These are phyloP conservation scores for Polygonum maritimum DNA, from an alignment of 148 eudicot species.

Conservation along the genomic window DNA sequence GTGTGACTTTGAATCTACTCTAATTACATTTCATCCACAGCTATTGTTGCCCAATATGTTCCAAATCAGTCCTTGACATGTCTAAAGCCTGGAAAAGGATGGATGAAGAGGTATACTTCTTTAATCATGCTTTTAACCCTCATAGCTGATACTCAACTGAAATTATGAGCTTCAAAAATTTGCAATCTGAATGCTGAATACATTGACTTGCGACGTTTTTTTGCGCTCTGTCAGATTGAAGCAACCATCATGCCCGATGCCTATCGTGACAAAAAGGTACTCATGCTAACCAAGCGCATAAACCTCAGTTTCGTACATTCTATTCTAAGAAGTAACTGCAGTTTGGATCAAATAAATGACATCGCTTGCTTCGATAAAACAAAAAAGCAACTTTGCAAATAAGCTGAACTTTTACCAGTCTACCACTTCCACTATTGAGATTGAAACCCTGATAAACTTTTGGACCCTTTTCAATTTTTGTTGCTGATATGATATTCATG, in stretches of 20 bases:
- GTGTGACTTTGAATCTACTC: not conserved
- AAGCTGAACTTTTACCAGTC: not conserved
- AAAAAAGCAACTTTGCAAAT: not conserved
- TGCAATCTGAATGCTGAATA: not conserved
- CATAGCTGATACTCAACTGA: not conserved
- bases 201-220: not conserved
- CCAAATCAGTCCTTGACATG: slow-evolving; percentile 79
- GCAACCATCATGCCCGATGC: slow-evolving; percentile 91
- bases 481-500: not conserved
- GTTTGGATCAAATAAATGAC: not conserved
- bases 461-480: not conserved
- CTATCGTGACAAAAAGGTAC: slow-evolving; percentile 78
- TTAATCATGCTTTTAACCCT: not conserved
- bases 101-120: slow-evolving; percentile 68
- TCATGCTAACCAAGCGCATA: not conserved
- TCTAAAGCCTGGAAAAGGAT: slow-evolving; percentile 67
- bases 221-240: slow-evolving; percentile 52
- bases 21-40: slow-evolving; percentile 23
- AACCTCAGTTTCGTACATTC: not conserved
- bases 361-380: not conserved
- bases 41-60: slow-evolving; percentile 90
- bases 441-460: not conserved
- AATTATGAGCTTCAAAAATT: not conserved
- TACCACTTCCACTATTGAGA: not conserved
- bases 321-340: not conserved